These are phyloP conservation scores for Multifurca ochricompacta DNA, from an alignment of 768 basidiomycete species.

Conservation along the genomic window DNA sequence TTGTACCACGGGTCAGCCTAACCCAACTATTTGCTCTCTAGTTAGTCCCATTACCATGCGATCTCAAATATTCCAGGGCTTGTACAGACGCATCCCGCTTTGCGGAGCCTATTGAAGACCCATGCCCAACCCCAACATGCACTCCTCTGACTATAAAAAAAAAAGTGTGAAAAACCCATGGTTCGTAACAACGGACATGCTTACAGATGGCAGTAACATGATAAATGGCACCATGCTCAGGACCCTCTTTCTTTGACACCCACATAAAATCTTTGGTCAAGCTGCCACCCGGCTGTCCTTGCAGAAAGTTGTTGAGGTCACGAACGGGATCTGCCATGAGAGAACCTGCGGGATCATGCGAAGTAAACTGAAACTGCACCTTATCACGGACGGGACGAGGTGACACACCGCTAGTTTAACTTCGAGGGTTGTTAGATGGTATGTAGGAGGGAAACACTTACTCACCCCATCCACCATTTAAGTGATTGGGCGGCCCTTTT, in stretches of 20 bases:
- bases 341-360: neutral
- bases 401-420: neutral
- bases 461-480: neutral
- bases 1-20: neutral
- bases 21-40: neutral
- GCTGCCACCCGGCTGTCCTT: neutral
- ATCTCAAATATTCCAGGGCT: conserved; percentile 7
- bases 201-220: conserved; percentile 12
- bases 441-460: neutral
- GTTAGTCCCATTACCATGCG: conserved; percentile 4
- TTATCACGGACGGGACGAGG: neutral
- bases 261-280: conserved; percentile 7
- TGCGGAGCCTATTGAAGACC: conserved; percentile 5
- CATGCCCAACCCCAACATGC: conserved; percentile 9
- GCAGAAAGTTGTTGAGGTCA: conserved; percentile 19
- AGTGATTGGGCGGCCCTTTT: no score
- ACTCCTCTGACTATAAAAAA: conserved; percentile 8
- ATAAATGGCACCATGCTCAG: neutral
- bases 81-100: conserved; percentile 13
- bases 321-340: conserved; percentile 16
- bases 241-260: neutral
- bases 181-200: neutral
- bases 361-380: neutral
- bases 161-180: neutral
- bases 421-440: neutral